Evolutionary conservation across 257 asterid species (phyloP), one percentile per base, ranked within the genome.

Genomic region (Ophiorrhiza pumila): DNA sequence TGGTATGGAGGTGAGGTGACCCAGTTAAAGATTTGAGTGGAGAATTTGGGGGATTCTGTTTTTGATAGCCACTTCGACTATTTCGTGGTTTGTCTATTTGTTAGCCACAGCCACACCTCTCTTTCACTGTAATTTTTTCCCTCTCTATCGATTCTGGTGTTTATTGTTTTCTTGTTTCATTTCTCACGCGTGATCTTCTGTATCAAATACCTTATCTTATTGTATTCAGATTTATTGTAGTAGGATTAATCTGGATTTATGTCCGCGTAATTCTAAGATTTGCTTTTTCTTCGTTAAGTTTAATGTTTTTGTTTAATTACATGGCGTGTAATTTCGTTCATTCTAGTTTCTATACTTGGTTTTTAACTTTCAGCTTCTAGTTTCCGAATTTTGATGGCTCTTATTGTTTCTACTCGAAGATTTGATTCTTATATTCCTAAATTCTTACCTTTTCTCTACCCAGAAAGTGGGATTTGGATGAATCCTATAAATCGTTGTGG

Each of bases 391-490:
- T 31, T 42, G 59, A 61, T 64, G 71, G 25, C 23, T 62, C 29
- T 32, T 46, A 29, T 20, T 68, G 29, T 41, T 35, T 49, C 37
- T 61, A 56, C 71, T 37, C n/a, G 43, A 43, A 67, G 34, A 53
- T 32, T 31, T 7, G n/a, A 42, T n/a, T 31, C 25, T 17, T 3
- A 59, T 31, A 62, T 62, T 9, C 7, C 37, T 43, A 13, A 32
- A 41, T 68, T 67, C 17, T 57, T 75, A 7, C 66, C 66, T 39
- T 62, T 57, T 57, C 14, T 59, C 49, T 74, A 14, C 72, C 32
- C 69, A 70, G 65, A 73, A 59, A 46, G 45, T 66, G 79, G 71
- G 77, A 73, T 53, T 72, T 85, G 83, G 80, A 72, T 74, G 85
- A 81, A 64, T 80, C 34, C 80, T 53, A 20, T 80, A 83, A 79